phyloP scores from a whole-genome alignment of 441 rosid species.

The Melastoma candidum region DNA sequence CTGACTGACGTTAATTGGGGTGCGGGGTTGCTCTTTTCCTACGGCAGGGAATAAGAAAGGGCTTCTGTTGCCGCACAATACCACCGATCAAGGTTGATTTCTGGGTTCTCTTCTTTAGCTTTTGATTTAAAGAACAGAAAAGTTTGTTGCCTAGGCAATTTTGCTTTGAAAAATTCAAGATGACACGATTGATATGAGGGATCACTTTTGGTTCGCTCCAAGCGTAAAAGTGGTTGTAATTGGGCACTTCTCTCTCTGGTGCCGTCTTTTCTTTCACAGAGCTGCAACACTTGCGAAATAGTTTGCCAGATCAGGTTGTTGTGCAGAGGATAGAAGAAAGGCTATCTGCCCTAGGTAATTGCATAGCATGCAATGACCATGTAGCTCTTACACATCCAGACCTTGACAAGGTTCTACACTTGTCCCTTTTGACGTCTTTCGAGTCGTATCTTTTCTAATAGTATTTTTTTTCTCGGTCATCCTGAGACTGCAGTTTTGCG shows the following conservation, averaged over 20 bases:
- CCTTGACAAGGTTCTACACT: conserved; percentile 46
- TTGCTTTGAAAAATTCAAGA: too few relatives aligned
- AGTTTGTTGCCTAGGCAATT: too few relatives aligned
- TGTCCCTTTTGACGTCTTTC: too few relatives aligned
- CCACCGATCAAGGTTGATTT: conserved; percentile 84
- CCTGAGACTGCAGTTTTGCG: too few relatives aligned
- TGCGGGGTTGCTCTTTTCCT: not conserved
- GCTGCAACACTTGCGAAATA: conserved; percentile 88
- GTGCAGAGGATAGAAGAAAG: conserved; percentile 86
- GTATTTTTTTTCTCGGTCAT: too few relatives aligned
- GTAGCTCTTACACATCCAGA: conserved; percentile 93
- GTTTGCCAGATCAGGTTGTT: conserved; percentile 84
- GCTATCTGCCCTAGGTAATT: conserved; percentile 84
- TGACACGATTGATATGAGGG: too few relatives aligned
- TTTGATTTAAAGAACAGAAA: too few relatives aligned
- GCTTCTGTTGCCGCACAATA: conserved; percentile 86
- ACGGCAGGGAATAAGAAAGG: conserved; percentile 86
- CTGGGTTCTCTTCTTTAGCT: not conserved
- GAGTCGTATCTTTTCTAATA: too few relatives aligned
- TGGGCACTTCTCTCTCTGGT: too few relatives aligned
- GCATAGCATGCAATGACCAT: conserved; percentile 92
- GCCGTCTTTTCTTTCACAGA: conserved; percentile 27
- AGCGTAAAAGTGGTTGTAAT: too few relatives aligned
- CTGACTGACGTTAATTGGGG: too few relatives aligned
- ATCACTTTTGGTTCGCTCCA: too few relatives aligned